Evolutionary conservation across 2,329 filamentous ascomycete genomes (phyloP), one percentile per base, ranked within the genome.

Genomic region (Immersiporthe knoxdaviesiana): DNA sequence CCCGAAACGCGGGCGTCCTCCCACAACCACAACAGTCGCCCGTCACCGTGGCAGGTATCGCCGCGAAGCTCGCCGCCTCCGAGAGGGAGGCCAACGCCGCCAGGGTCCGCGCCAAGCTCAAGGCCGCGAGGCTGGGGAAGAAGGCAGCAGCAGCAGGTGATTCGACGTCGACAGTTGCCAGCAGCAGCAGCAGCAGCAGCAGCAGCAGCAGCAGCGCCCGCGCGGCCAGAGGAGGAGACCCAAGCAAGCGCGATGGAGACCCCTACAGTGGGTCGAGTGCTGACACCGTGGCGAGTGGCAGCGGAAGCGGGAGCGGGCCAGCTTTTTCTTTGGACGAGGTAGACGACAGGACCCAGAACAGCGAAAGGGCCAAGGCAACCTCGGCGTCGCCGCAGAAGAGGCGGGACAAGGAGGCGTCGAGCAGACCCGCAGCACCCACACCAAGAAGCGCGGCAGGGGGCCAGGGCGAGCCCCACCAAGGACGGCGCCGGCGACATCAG

Each of bases 11-110:
- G 32, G 75, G 68, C 32, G 69, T 75, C 24, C 72, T 75, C 27
- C 80, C 80, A 4, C 75, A 77, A 1, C 78, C 81, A 6, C 83
- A 85, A 63, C 87, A 88, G 72, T 87, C 84, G 37, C 87, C 87
- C 0, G 77, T 90, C 3, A 88, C 85, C 27, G 88, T 89, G 84
- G 85, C 87, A 11, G 84, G 81, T 44, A 90, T 90, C 71, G 85
- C 87, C 0, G 87, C 87, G 37, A 90, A 90, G 77, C 81, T 90
- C 0, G 88, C 87, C 0, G 88, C 88, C 1, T 87, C 88, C 0
- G 88, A 90, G 72, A 82, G 86, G 24, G 87, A 90, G 66, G 88
- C 88, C 4, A 87, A 90, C 72, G 88, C 88, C 1, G 88, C 88
- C 1, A 83, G 88, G 32, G 87, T 90, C 0, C 81, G 88, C 3